Evolutionary conservation across 805 yeast species (phyloP).

Genomic region (Metschnikowia vanudenii): DNA sequence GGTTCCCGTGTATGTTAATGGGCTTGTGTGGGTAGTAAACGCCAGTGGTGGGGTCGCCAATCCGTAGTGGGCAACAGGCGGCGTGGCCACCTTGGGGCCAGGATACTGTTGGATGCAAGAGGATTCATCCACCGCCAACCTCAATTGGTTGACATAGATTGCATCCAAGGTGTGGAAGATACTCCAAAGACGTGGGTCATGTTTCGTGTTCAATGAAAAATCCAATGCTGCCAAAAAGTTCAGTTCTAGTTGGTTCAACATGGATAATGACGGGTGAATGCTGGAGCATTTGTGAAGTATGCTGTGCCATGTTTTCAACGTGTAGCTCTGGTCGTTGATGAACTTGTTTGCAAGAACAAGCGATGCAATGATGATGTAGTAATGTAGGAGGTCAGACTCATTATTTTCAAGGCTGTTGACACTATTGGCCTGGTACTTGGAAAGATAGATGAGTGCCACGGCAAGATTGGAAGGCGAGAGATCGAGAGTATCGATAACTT

Average conservation of each 20-base stretch:
- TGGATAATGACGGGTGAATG: conserved; percentile 13
- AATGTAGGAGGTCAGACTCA: conserved; percentile 15
- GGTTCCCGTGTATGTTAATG: conserved; percentile 8
- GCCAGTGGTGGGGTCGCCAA: conserved; percentile 14
- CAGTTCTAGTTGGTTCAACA: conserved; percentile 21
- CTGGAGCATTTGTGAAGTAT: conserved; percentile 13
- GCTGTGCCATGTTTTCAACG: conserved; percentile 50
- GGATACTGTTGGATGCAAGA: not conserved
- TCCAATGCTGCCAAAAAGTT: conserved; percentile 18
- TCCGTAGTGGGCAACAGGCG: conserved; percentile 3
- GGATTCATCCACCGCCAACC: conserved; percentile 4
- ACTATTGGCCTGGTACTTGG: conserved; percentile 13
- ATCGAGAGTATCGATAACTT: conserved; percentile 18
- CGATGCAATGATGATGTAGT: conserved; percentile 18
- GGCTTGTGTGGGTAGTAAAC: conserved; percentile 12
- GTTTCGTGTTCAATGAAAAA: conserved; percentile 13
- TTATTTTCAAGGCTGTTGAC: conserved; percentile 13
- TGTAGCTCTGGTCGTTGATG: conserved; percentile 49
- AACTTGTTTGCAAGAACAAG: conserved; percentile 35
- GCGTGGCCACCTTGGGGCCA: not conserved
- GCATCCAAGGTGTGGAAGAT: conserved; percentile 6
- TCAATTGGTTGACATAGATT: conserved; percentile 7
- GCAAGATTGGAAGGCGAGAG: conserved; percentile 18
- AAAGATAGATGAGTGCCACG: conserved; percentile 17
- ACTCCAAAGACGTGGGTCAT: conserved; percentile 14